A percentile compares a stretch with the other conserved stretches of the same genome.
These are phyloP conservation scores for Cryptosporidium andersoni DNA, from an alignment of 169 alveolate genomes.

Conservation along the genomic window DNA sequence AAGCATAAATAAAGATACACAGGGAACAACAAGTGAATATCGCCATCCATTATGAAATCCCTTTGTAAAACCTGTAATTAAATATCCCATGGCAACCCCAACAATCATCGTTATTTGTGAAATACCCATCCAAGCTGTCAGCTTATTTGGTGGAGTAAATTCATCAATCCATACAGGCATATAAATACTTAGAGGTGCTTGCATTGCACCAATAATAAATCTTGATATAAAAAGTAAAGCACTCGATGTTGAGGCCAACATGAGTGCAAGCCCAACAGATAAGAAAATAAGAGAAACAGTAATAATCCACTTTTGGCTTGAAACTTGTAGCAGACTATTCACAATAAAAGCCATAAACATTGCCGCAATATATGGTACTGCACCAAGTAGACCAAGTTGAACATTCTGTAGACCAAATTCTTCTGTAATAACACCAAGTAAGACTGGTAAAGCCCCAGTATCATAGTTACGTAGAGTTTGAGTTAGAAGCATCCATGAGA, in stretches of 20 bases:
- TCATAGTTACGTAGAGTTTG: conserved; percentile 63
- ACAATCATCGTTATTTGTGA: conserved; percentile 67
- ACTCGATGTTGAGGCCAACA: conserved; percentile 51
- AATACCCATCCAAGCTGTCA: conserved; percentile 70
- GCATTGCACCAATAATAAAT: conserved; percentile 66
- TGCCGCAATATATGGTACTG: conserved; percentile 68
- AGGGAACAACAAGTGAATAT: conserved; percentile 54
- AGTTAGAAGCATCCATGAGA: conserved; percentile 58
- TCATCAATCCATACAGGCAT: conserved; percentile 70
- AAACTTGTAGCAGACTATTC: conserved; percentile 59
- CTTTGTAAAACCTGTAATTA: conserved; percentile 50
- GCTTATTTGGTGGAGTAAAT: conserved; percentile 62
- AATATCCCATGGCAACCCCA: conserved; percentile 65
- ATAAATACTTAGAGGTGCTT: conserved; percentile 68
- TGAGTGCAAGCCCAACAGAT: conserved; percentile 46
- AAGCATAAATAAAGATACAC: conserved; percentile 33
- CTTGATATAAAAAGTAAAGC: conserved; percentile 48
- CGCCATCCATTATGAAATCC: conserved; percentile 65
- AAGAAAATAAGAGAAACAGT: conserved; percentile 28
- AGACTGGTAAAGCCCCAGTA: conserved; percentile 64
- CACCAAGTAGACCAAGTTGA: conserved; percentile 59
- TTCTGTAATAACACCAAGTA: conserved; percentile 61
- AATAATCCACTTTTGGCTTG: conserved; percentile 67
- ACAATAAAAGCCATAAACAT: conserved; percentile 64
- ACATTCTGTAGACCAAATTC: conserved; percentile 59